Percentiles rank a stretch among this genome's conserved stretches.
These are phyloP conservation scores for Candida montana DNA, from an alignment of 805 yeast genomes.

Conservation along the genomic window DNA sequence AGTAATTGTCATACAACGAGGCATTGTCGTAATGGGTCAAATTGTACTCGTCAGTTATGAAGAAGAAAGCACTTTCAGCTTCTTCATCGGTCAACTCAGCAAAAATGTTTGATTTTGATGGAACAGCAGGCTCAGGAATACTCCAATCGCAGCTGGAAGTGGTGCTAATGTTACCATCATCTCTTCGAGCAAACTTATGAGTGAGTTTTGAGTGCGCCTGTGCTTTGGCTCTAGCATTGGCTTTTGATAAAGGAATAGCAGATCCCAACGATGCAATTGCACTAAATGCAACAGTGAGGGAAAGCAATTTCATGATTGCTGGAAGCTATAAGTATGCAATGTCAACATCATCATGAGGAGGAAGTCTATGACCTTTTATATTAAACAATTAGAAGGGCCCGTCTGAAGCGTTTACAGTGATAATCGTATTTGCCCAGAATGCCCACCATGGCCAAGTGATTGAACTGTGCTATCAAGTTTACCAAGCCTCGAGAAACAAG, in stretches of 20 bases:
- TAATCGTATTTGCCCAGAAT: too few species aligned
- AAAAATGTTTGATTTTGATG: conserved; percentile 21
- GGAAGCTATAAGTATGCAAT: too few species aligned
- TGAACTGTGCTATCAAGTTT: too few species aligned
- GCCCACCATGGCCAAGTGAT: too few species aligned
- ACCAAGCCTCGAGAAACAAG: too few species aligned
- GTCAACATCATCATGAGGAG: too few species aligned
- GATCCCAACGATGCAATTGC: neutral
- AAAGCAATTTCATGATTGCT: neutral
- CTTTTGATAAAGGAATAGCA: neutral
- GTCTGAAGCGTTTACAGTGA: too few species aligned
- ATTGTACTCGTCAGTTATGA: conserved; percentile 15
- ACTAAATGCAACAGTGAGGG: neutral
- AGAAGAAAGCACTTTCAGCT: conserved; percentile 13
- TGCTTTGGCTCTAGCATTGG: conserved; percentile 2
- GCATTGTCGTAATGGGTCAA: conserved; percentile 18
- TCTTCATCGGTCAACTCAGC: conserved; percentile 20
- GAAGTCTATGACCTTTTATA: too few species aligned
- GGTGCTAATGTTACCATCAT: neutral
- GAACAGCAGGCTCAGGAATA: conserved; percentile 13
- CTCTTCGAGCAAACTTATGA: neutral
- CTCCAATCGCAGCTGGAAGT: conserved; percentile 4
- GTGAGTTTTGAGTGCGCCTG: neutral
- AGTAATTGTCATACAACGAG: conserved; percentile 19
- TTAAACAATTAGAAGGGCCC: too few species aligned